A percentile compares a stretch with the other conserved stretches of the same genome.
phyloP scores from a whole-genome alignment of 208 protist species.

The Trypanosoma caninum region DNA sequence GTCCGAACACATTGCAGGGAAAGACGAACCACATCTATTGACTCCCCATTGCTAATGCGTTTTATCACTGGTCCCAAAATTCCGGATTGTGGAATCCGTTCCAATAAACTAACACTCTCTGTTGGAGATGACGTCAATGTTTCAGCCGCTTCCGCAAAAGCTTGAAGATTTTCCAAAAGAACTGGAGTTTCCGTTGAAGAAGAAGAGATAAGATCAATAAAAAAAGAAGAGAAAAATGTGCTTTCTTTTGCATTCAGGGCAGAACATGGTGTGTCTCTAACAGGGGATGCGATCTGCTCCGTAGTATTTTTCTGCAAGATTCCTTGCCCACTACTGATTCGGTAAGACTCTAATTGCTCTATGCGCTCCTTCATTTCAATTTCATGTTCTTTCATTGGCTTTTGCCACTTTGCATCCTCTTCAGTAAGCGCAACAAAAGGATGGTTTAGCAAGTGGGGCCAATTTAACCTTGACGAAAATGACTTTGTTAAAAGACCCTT shows the following conservation, averaged over 20 bases:
- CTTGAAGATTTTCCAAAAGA: constrained; percentile 28
- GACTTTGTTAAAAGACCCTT: constrained; percentile 94
- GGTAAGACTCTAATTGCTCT: constrained; percentile 65
- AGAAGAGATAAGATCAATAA: constrained; percentile 18
- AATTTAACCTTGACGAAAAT: constrained; percentile 88
- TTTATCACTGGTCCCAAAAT: constrained; percentile 35
- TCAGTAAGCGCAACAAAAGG: constrained; percentile 81
- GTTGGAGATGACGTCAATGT: constrained; percentile 24
- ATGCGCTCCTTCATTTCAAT: constrained; percentile 75
- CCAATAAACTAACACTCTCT: constrained; percentile 22
- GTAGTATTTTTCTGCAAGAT: constrained; percentile 1
- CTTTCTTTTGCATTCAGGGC: constrained; percentile 16
- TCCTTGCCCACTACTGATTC: constrained; percentile 20
- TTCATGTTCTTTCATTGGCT: constrained; percentile 67
- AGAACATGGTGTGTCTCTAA: not conserved
- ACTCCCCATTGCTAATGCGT: constrained; percentile 33
- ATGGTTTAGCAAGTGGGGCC: constrained; percentile 88
- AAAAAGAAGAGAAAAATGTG: constrained; percentile 19
- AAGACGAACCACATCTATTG: constrained; percentile 28
- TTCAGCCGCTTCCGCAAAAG: constrained; percentile 20
- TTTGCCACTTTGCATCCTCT: constrained; percentile 65
- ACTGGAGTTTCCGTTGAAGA: constrained; percentile 17
- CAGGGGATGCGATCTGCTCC: not conserved
- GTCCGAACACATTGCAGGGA: constrained; percentile 45
- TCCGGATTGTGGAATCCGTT: constrained; percentile 35